A percentile compares a stretch with the other conserved stretches of the same genome.
These are phyloP conservation scores for Coemansia sp. DNA, from an alignment of 192 early-diverging fungal genomes.

Conservation along the genomic window DNA sequence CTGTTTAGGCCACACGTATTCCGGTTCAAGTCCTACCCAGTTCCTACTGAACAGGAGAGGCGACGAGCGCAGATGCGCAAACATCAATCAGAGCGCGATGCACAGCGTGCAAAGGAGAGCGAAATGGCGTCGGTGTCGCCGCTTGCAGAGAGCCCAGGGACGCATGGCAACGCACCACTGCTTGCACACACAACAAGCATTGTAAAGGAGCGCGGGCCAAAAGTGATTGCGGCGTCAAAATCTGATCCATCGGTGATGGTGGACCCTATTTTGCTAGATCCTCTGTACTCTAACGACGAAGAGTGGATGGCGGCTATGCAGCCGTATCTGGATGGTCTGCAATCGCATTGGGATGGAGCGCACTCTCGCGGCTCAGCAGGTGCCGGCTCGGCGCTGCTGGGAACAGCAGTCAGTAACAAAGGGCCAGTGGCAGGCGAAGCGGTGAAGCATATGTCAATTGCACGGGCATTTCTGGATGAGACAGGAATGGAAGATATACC, in stretches of 20 bases:
- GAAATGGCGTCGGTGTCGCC: slow-evolving; percentile 37
- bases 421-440: background rate
- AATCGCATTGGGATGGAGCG: background rate
- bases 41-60: slow-evolving; percentile 47
- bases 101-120: slow-evolving; percentile 17
- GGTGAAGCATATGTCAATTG: slow-evolving; percentile 8
- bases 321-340: slow-evolving; percentile 18
- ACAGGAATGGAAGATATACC: slow-evolving; percentile 27
- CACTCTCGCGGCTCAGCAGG: background rate
- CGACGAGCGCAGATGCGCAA: slow-evolving; percentile 15
- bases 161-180: slow-evolving; percentile 1
- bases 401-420: background rate
- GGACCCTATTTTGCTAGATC: slow-evolving; percentile 49
- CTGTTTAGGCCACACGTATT: slow-evolving; percentile 89
- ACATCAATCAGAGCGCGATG: slow-evolving; percentile 8
- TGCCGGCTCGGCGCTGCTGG: background rate
- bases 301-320: slow-evolving; percentile 29
- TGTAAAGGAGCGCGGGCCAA: slow-evolving; percentile 37
- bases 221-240: slow-evolving; percentile 3
- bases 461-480: slow-evolving; percentile 12
- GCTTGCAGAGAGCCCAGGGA: slow-evolving; percentile 28
- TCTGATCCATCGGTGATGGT: slow-evolving; percentile 10
- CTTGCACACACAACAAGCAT: background rate
- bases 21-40: slow-evolving; percentile 61
- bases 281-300: slow-evolving; percentile 51